Evolutionary conservation across 805 yeast genomes (phyloP), one percentile per base, ranked within the genome.

Genomic region (Pichia thaimueangensis): DNA sequence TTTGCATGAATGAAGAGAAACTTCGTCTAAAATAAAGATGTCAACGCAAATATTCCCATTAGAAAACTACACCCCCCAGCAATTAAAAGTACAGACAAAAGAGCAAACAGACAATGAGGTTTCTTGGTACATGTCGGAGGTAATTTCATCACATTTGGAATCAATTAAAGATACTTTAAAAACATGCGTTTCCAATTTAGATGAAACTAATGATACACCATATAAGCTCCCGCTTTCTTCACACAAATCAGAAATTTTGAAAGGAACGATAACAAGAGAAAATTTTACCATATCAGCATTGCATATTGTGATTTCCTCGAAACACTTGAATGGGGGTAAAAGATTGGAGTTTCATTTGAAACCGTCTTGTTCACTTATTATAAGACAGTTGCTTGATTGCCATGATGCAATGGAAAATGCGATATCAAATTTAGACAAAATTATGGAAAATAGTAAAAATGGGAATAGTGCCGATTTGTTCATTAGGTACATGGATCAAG

Each of bases 221-320:
- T 69, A 77, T 40, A 79, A 73, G 43, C 63, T 82, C 39, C 84
- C 88, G 0, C 60, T 82, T 6, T 65, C 79, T 0, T 68, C 79
- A 0, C 63, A 69, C 13, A 73, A 78, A 42, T 71, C 73, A 43
- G 82, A 78, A 44, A 60, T 68, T 3, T 59, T 81, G 13, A 79
- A 80, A 46, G 91, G 91, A 0, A 67, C 77, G 1, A 57, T 82
- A 0, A 73, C 76, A 0, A 58, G 89, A 39, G 70, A 68, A 41
- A 80, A 81, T 6, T 68, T 72, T 11, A 70, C 70, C 47, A 64
- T 82, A 5, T 65, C 72, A 1, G 73, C 73, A 24, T 56, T 81
- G 47, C 69, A 68, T 33, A 56, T 73, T 11, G 47, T 57, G 0
- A 55, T 74, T 23, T 58, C 31, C 40, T 60, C 60, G 42, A 70